Percentiles rank a stretch among this genome's conserved stretches.
phyloP scores from a whole-genome alignment of 192 early-diverging fungal genomes.

The Podila minutissima region DNA sequence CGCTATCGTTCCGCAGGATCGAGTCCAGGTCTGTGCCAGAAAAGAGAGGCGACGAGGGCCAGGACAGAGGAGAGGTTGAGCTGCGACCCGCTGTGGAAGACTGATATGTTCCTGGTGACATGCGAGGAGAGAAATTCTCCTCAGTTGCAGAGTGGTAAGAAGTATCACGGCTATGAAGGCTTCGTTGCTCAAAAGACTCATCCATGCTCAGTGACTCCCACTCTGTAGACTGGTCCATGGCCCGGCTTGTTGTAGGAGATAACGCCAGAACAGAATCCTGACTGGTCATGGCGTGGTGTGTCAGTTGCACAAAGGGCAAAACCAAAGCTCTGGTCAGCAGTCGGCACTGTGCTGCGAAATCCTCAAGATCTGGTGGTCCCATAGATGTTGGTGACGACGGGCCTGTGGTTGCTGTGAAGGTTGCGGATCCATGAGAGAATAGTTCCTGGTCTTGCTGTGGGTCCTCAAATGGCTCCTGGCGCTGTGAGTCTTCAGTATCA shows the following conservation, averaged over 20 bases:
- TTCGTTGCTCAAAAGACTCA: background rate
- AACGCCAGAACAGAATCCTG: conserved; percentile 39
- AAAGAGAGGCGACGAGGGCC: conserved; percentile 2
- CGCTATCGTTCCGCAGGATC: conserved; percentile 10
- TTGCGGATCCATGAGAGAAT: background rate
- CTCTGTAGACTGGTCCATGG: conserved; percentile 2
- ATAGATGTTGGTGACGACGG: conserved; percentile 7
- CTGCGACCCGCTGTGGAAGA: background rate
- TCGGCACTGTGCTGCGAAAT: conserved; percentile 56
- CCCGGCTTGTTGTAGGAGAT: conserved; percentile 5
- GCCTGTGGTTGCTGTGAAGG: background rate
- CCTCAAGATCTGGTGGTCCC: conserved; percentile 45
- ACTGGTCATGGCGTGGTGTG: conserved; percentile 54
- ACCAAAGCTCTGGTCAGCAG: conserved; percentile 52
- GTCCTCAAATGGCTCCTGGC: background rate
- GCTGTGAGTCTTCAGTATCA: background rate
- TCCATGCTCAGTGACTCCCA: conserved; percentile 14
- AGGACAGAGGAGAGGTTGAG: background rate
- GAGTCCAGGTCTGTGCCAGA: conserved; percentile 36
- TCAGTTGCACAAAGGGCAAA: conserved; percentile 54
- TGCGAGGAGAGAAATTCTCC: too few species aligned
- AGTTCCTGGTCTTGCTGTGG: background rate
- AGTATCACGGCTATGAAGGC: background rate
- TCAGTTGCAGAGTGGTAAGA: background rate
- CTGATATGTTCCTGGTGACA: background rate